Conservation (phyloP, 2,329 filamentous ascomycete species). For the Bisporella sp. region DNA sequence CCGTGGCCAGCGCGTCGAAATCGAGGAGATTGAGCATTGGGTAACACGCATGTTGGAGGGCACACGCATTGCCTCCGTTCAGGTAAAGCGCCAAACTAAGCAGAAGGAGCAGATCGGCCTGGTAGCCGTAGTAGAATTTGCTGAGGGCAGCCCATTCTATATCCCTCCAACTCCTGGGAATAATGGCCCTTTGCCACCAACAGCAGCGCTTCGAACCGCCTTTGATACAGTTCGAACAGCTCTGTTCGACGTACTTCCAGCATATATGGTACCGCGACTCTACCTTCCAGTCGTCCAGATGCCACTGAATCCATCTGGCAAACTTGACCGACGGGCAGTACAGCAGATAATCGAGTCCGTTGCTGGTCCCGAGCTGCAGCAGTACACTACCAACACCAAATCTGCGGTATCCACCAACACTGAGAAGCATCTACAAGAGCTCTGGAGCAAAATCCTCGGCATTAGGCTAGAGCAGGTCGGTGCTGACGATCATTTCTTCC, state of each 20-base stretch:
- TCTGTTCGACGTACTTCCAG: neutral
- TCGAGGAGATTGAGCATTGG: constrained; percentile 47
- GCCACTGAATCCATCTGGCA: neutral
- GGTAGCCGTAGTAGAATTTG: neutral
- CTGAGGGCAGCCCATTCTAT: neutral
- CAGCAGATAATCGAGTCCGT: neutral
- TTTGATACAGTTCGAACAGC: neutral
- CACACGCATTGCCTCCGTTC: neutral
- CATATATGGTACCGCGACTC: neutral
- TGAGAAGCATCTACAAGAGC: neutral
- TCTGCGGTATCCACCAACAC: neutral
- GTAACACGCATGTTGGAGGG: neutral
- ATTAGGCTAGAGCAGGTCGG: neutral
- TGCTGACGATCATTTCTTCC: neutral
- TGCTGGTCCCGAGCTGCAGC: too few species aligned
- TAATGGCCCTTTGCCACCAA: too few species aligned
- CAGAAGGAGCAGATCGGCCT: neutral
- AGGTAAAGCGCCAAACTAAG: neutral
- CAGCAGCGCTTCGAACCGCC: neutral
- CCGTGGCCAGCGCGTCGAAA: constrained; percentile 56
- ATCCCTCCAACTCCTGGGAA: too few species aligned
- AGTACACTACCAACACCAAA: neutral
- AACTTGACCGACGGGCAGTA: neutral
- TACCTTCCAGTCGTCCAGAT: neutral
- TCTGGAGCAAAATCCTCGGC: neutral